Evolutionary conservation across 1,139 yeast species (phyloP).

Genomic region (Yamadazyma dushanensis): DNA sequence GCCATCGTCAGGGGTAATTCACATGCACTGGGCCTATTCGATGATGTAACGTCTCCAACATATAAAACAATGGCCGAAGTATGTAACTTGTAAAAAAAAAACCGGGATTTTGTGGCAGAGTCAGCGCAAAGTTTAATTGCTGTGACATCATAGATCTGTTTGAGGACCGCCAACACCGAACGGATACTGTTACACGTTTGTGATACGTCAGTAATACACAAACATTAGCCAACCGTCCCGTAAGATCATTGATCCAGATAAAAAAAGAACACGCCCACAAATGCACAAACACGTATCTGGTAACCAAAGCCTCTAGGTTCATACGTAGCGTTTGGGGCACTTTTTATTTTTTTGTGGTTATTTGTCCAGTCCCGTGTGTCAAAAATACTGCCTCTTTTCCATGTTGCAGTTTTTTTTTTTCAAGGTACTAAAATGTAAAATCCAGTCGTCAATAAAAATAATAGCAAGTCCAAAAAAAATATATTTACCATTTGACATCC

Average conservation of each 20-base stretch:
- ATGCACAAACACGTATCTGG: no score
- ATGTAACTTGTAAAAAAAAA: not conserved
- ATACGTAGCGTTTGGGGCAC: no score
- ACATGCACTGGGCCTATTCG: not conserved
- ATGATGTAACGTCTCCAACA: not conserved
- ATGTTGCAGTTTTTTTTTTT: constrained; percentile 1
- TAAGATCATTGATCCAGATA: no score
- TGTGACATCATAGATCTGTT: constrained; percentile 1
- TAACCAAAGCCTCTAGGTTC: no score
- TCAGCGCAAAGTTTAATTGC: constrained; percentile 1
- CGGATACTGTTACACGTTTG: no score
- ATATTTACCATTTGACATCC: not conserved
- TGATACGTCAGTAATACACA: no score
- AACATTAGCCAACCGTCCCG: no score
- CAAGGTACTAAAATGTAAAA: not conserved
- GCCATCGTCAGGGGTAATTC: constrained; percentile 3
- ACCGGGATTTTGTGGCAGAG: not conserved
- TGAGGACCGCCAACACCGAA: no score
- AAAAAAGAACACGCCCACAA: no score
- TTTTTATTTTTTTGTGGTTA: no score
- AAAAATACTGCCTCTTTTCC: constrained; percentile 5
- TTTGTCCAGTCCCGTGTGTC: no score
- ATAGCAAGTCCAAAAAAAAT: constrained; percentile 4
- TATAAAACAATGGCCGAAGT: not conserved
- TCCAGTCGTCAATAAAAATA: not conserved